phyloP scores from a whole-genome alignment of 768 basidiomycete species.

The Collybiopsis luxurians region DNA sequence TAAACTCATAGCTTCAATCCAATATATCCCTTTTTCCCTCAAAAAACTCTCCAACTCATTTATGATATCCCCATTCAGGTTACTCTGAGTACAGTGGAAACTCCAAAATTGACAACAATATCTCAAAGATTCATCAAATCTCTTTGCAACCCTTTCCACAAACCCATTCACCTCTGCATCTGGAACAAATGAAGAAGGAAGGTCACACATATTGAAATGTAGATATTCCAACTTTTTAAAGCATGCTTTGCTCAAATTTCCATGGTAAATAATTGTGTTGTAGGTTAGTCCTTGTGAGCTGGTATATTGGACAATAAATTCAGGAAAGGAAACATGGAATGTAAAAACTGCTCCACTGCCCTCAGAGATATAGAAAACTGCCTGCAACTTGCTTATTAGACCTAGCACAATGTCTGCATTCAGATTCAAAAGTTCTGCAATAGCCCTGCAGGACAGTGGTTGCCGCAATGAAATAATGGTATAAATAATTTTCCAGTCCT shows the following conservation, averaged over 20 bases:
- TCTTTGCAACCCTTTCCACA: not conserved
- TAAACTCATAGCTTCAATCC: constrained; percentile 9
- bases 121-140: not conserved
- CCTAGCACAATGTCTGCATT: not conserved
- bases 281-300: not conserved
- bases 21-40: constrained; percentile 1
- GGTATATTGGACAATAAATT: not conserved
- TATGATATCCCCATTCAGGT: not conserved
- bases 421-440: not conserved
- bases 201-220: constrained; percentile 9
- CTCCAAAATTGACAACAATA: constrained; percentile 8
- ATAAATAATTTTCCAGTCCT: not conserved
- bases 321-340: constrained; percentile 6
- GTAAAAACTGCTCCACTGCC: not conserved
- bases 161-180: not conserved
- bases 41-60: not conserved
- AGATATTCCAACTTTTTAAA: constrained; percentile 1
- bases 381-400: not conserved
- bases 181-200: constrained; percentile 1
- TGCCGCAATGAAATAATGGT: not conserved
- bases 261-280: not conserved
- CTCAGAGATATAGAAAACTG: not conserved
- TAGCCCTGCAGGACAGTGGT: not conserved
- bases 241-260: not conserved
- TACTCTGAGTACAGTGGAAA: not conserved